phyloP scores from a whole-genome alignment of 2,329 filamentous ascomycete species.

The Talaromyces funiculosus region DNA sequence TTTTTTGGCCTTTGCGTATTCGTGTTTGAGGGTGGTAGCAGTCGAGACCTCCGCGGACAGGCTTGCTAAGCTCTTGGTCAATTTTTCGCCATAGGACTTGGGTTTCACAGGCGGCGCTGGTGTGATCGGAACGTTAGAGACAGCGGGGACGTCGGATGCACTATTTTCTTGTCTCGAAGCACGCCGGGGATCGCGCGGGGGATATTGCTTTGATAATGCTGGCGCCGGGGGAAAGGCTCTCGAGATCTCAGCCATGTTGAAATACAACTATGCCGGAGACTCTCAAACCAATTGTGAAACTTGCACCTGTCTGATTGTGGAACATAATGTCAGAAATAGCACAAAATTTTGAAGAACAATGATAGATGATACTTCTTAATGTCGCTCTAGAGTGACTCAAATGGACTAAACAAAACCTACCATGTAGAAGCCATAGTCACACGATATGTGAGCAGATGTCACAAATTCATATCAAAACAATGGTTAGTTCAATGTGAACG shows the following conservation, averaged over 20 bases:
- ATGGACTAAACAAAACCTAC: not conserved
- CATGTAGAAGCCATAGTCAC: not conserved
- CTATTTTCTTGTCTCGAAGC: slow-evolving; percentile 1
- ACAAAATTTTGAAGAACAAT: too few species aligned
- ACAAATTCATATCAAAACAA: not conserved
- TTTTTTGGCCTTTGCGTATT: slow-evolving; percentile 12
- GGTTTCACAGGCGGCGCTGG: not conserved
- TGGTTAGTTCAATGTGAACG: not conserved
- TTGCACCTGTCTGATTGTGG: not conserved
- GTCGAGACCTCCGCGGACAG: slow-evolving; percentile 6
- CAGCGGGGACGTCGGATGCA: not conserved
- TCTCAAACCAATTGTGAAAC: not conserved
- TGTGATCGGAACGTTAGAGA: not conserved
- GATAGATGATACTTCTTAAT: too few species aligned
- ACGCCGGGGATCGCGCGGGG: slow-evolving; percentile 8
- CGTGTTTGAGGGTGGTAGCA: not conserved
- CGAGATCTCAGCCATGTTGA: slow-evolving; percentile 3
- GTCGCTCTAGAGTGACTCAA: not conserved
- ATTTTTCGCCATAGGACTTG: slow-evolving; percentile 8
- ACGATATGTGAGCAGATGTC: not conserved
- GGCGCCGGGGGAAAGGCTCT: not conserved
- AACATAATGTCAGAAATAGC: not conserved
- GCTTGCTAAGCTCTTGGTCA: slow-evolving; percentile 2
- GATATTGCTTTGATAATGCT: not conserved
- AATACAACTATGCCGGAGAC: not conserved